Conservation (phyloP, 139 green algal species). For the Closterium sp. region DNA sequence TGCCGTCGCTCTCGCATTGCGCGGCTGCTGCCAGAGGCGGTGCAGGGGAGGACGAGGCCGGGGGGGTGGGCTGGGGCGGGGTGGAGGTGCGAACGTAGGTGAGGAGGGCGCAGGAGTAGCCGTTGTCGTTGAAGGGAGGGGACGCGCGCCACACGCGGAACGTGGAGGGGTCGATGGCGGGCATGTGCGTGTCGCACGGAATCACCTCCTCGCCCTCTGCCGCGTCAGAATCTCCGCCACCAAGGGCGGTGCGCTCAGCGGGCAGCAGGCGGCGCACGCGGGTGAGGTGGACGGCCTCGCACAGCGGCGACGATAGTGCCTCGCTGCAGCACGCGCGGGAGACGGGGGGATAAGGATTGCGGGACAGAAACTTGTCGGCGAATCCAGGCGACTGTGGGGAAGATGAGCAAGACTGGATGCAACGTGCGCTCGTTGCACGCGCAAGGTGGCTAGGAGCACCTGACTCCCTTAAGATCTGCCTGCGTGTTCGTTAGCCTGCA, state of each 20-base stretch:
- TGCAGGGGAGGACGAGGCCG: neutral
- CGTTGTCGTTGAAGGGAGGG: slow-evolving; percentile 54
- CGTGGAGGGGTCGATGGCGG: slow-evolving; percentile 59
- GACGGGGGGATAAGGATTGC: neutral
- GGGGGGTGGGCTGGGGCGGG: neutral
- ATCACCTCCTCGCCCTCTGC: slow-evolving; percentile 60
- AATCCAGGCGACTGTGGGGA: neutral
- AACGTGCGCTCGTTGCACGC: neutral
- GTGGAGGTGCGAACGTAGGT: neutral
- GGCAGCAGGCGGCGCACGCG: neutral
- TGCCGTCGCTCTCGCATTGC: neutral
- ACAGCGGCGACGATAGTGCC: slow-evolving; percentile 68
- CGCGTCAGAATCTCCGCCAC: neutral
- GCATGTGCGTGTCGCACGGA: slow-evolving; percentile 91
- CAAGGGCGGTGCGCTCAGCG: neutral
- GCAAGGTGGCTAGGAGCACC: neutral
- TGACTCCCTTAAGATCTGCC: neutral
- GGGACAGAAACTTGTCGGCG: neutral
- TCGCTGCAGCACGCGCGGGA: slow-evolving; percentile 55
- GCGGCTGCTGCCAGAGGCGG: neutral
- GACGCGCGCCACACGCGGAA: slow-evolving; percentile 75
- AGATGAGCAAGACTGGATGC: no score
- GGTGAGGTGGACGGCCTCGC: slow-evolving; percentile 85
- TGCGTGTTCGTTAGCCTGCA: no score
- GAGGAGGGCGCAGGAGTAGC: neutral